Evolutionary conservation across 805 yeast genomes (phyloP), one percentile per base, ranked within the genome.

Genomic region (Phaffomyces opuntiae): DNA sequence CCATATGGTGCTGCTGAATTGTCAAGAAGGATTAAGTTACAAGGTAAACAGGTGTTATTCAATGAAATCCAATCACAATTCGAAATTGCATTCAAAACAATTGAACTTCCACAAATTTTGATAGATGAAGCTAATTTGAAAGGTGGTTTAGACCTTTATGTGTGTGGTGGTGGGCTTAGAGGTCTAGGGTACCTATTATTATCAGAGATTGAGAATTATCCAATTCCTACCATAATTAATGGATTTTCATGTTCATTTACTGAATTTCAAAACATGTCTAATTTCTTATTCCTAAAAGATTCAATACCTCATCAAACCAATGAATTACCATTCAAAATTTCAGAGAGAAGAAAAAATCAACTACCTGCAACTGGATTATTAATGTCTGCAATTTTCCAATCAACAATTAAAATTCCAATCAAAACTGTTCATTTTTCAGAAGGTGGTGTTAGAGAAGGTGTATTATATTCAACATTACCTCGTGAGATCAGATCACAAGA

Each of bases 401-500:
- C 80, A 0, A 37, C 35, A 16, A 14, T 19, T 7, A 35, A 40
- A 14, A 62, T 82, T 33, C 87, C 88, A 16, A 69, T 83, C 37
- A 77, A 77, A 53, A 74, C 82, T 3, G 73, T 84, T 26, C 78
- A 81, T 53, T 84, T 84, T 60, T 74, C 81, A 46, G 88, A 83
- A 60, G 89, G 88, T 51, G 89, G 89, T 47, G 82, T 83, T 21
- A 70, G 91, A 53, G 91, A 84, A 64, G 91, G 91, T 49, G 79
- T 81, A 2, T 56, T 85, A 34, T 84, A 78, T 57, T 77, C 84
- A 7, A 73, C 74, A 55, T 65, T 84, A 33, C 80, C 87, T 19
- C 65, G 72, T 19, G 70, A 70, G 34, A 69, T 83, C 29, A 73
- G 83, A 49, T 63, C 74, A 4, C 82, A 81, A 55, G 91, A 84